Base-by-base conservation (phyloP, 2,329 filamentous ascomycete species). In the Exophiala lecanii-corni region DNA sequence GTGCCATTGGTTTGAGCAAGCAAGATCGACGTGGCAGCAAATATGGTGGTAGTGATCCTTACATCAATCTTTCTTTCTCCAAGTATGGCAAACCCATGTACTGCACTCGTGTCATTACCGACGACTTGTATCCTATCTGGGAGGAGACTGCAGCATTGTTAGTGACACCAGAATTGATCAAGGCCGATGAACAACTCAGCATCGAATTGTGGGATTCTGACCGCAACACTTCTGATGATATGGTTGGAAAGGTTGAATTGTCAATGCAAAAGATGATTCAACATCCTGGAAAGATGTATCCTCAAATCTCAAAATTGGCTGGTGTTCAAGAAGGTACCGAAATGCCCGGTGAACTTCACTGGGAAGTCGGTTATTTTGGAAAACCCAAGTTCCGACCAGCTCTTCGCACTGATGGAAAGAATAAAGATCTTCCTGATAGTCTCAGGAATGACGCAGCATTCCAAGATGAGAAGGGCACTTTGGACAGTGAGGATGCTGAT, bases 11-110 rank as follows among this genome's bases (percentile, higher is more conserved):
- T 0, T 75, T 98, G 45, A 94, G 87, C 71, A 96, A 95, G 66
- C 91, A 96, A 60, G 92, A 98, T 61, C 72, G 68, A 40, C 81
- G 86, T 45, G 89, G 89, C 30, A 89, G 82, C 57, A 76, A 83
- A 39, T 85, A 88, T 13, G 91, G 92, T 23, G 91, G 91, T 33
- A 94, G 86, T 38, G 92, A 98, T 56, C 89, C 91, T 0, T 97
- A 97, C 63, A 94, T 97, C 61, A 96, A 91, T 21, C 75, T 97
- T 25, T 84, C 86, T 30, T 97, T 94, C 71, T 94, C 87, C 58
- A 96, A 97, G 64, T 97, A 96, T 56, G 86, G 86, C 43, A 98
- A 98, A 68, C 91, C 91, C 2, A 94, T 95, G 78, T 97, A 95
- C 66, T 96, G 89, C 65, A 97, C 92, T 1, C 82, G 92, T 36